Evolutionary conservation across 2,329 filamentous ascomycete species (phyloP).

Genomic region (Teratosphaeria nubilosa): DNA sequence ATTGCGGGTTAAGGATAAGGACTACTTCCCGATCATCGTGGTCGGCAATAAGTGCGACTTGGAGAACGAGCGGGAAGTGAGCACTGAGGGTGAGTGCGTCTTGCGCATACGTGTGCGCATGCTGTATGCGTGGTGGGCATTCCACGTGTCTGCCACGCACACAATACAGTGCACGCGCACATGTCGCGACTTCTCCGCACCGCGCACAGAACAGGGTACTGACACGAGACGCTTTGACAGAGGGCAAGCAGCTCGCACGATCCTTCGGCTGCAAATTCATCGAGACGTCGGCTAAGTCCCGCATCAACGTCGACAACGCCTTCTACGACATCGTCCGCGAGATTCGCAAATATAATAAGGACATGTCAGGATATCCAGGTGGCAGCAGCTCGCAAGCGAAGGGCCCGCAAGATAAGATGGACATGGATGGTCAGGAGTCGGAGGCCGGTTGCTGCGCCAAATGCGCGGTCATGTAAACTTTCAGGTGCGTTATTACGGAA

Average conservation of each 20-base stretch:
- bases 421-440: constrained; percentile 60
- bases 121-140: background rate
- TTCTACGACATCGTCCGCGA: constrained; percentile 98
- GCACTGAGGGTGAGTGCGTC: constrained; percentile 65
- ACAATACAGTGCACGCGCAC: background rate
- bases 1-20: constrained; percentile 96
- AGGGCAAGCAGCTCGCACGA: constrained; percentile 77
- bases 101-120: background rate
- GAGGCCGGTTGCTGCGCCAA: constrained; percentile 68
- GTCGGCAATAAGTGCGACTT: constrained; percentile 99
- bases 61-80: constrained; percentile 82
- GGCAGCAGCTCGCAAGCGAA: constrained; percentile 43
- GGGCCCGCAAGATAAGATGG: constrained; percentile 54
- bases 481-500: background rate
- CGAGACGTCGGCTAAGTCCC: constrained; percentile 95
- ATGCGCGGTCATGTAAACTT: constrained; percentile 73
- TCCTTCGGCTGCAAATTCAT: constrained; percentile 97
- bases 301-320: constrained; percentile 95
- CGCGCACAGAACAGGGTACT: background rate
- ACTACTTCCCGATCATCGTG: constrained; percentile 98
- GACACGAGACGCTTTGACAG: constrained; percentile 39
- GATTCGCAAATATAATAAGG: constrained; percentile 96
- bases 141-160: constrained; percentile 4
- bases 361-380: constrained; percentile 82
- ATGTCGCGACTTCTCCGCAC: background rate